Evolutionary conservation across 2,329 filamentous ascomycete genomes (phyloP).

Genomic region (Aspergillus cejpii): DNA sequence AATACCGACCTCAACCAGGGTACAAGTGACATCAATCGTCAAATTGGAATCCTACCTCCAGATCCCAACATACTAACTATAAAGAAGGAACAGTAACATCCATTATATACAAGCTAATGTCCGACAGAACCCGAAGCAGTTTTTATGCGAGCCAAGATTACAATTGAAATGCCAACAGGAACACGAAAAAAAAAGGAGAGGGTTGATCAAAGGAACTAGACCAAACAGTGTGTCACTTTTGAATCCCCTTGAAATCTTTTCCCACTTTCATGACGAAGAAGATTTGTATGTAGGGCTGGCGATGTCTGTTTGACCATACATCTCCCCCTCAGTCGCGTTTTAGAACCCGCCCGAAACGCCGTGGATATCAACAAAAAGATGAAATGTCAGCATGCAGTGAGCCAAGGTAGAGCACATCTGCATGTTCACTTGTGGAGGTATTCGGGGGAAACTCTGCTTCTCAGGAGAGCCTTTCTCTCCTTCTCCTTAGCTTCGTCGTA

Average conservation of each 20-base stretch:
- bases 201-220: neutral
- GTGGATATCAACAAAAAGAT: constrained; percentile 38
- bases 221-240: neutral
- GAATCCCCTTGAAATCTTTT: neutral
- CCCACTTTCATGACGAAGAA: neutral
- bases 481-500: constrained; percentile 72
- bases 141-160: constrained; percentile 10
- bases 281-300: neutral
- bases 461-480: constrained; percentile 60
- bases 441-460: constrained; percentile 21
- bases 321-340: constrained; percentile 27
- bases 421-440: constrained; percentile 18
- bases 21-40: neutral
- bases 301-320: constrained; percentile 8
- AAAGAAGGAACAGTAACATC: constrained; percentile 8
- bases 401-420: constrained; percentile 17
- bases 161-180: constrained; percentile 10
- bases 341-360: constrained; percentile 36
- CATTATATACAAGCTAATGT: constrained; percentile 17
- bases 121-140: constrained; percentile 11
- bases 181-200: constrained; percentile 1
- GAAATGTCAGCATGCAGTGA: constrained; percentile 24
- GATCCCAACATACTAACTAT: constrained; percentile 10
- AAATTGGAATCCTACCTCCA: neutral
- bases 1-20: too few species aligned